Evolutionary conservation across 768 basidiomycete species (phyloP).

Genomic region (Suillus paluster): DNA sequence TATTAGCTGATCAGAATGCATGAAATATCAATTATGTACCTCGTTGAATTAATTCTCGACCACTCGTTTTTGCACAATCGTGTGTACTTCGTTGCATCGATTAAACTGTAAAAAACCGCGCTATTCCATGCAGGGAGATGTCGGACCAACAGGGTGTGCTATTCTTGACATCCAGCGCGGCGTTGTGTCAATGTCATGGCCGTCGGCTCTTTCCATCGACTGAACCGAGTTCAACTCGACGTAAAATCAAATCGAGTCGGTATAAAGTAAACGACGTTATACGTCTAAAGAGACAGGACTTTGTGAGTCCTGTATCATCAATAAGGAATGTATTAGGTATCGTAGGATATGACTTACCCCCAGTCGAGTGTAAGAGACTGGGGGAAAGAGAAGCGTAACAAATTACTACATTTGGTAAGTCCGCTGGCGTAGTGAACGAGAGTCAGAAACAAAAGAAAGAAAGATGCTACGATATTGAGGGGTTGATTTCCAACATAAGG

Average conservation of each 20-base stretch:
- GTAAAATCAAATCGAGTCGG: not conserved
- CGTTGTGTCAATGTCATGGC: not conserved
- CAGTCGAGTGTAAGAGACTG: too few relatives aligned
- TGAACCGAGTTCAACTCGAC: constrained; percentile 4
- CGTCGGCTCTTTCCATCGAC: not conserved
- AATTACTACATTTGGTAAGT: too few relatives aligned
- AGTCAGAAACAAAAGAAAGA: too few relatives aligned
- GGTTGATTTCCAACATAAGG: too few relatives aligned
- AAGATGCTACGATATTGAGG: too few relatives aligned
- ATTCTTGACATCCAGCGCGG: constrained; percentile 1
- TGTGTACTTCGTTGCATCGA: constrained; percentile 1
- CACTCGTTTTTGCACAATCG: not conserved
- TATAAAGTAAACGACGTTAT: too few relatives aligned
- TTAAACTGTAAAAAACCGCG: constrained; percentile 5
- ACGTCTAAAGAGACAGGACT: too few relatives aligned
- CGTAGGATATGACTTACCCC: too few relatives aligned
- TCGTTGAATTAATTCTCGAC: not conserved
- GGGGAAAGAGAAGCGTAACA: too few relatives aligned
- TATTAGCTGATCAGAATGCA: constrained; percentile 11
- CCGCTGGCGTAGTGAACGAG: too few relatives aligned
- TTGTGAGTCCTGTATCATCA: too few relatives aligned
- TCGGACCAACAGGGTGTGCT: not conserved
- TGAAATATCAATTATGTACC: constrained; percentile 10
- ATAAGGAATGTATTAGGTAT: too few relatives aligned
- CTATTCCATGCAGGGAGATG: constrained; percentile 16